phyloP scores from a whole-genome alignment of 208 protist species.

The Trichomonas vaginalis region DNA sequence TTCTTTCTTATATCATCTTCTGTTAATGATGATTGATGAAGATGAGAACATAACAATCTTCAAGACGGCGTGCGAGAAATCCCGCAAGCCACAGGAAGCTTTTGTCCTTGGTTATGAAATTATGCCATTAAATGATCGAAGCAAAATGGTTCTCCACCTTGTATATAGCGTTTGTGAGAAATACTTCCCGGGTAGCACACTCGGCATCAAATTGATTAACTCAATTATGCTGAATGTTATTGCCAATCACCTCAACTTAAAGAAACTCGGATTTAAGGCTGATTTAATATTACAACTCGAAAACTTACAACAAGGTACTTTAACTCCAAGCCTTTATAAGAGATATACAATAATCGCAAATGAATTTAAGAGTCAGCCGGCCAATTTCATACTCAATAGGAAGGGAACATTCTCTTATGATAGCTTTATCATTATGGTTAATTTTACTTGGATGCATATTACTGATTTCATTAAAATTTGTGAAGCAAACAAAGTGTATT shows the following conservation, averaged over 20 bases:
- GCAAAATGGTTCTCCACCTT: neutral
- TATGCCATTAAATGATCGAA: neutral
- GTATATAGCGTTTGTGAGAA: neutral
- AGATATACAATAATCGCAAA: neutral
- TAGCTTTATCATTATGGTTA: neutral
- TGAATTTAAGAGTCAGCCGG: neutral
- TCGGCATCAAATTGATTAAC: neutral
- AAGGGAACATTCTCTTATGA: neutral
- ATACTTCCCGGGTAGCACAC: neutral
- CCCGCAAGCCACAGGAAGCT: neutral
- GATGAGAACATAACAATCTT: neutral
- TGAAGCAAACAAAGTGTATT: neutral
- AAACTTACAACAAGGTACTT: neutral
- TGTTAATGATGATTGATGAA: neutral
- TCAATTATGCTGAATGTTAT: neutral
- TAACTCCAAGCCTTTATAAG: neutral
- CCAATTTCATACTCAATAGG: neutral
- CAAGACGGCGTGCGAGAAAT: neutral
- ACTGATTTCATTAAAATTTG: neutral
- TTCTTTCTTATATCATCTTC: neutral
- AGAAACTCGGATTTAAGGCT: neutral
- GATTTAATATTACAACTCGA: neutral
- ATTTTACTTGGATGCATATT: neutral
- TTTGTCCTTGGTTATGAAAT: neutral
- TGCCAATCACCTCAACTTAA: neutral